Percentiles rank a stretch among this genome's conserved stretches.
Evolutionary conservation across 2,329 filamentous ascomycete species (phyloP).

Genomic region (Fusarium liriodendri): DNA sequence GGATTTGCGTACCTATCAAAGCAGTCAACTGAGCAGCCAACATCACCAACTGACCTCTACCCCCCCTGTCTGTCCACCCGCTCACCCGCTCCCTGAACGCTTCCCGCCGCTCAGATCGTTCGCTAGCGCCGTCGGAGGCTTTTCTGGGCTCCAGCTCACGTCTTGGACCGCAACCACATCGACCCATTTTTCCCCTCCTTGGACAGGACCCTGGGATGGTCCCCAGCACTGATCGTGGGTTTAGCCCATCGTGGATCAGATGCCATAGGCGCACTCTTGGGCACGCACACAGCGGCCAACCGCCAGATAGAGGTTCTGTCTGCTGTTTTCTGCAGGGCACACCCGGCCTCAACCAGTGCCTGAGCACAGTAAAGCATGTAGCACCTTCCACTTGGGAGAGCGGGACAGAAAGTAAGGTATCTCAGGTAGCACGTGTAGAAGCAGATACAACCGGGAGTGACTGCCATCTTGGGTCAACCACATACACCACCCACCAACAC

Average conservation of each 20-base stretch:
- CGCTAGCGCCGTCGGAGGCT: slow-evolving; percentile 23
- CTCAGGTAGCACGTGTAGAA: neutral
- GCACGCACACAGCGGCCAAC: neutral
- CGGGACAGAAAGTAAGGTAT: neutral
- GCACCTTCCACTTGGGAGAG: neutral
- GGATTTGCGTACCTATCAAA: neutral
- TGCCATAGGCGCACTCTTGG: neutral
- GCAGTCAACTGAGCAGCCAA: neutral
- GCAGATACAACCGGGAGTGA: neutral
- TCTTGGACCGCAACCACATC: neutral
- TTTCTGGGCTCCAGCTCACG: neutral
- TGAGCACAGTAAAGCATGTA: neutral
- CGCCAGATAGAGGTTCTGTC: neutral
- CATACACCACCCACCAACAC: neutral
- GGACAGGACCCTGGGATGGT: neutral
- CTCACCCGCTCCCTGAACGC: slow-evolving; percentile 21
- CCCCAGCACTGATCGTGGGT: neutral
- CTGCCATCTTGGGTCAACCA: slow-evolving; percentile 1
- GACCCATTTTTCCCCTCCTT: slow-evolving; percentile 2
- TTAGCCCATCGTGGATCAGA: neutral
- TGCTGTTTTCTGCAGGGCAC: neutral
- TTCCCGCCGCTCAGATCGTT: slow-evolving; percentile 32
- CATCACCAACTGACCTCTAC: neutral
- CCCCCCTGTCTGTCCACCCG: slow-evolving; percentile 19
- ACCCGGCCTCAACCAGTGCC: neutral